Base-by-base conservation (phyloP, 2,329 filamentous ascomycete species). In the Phialocephala subalpina region DNA sequence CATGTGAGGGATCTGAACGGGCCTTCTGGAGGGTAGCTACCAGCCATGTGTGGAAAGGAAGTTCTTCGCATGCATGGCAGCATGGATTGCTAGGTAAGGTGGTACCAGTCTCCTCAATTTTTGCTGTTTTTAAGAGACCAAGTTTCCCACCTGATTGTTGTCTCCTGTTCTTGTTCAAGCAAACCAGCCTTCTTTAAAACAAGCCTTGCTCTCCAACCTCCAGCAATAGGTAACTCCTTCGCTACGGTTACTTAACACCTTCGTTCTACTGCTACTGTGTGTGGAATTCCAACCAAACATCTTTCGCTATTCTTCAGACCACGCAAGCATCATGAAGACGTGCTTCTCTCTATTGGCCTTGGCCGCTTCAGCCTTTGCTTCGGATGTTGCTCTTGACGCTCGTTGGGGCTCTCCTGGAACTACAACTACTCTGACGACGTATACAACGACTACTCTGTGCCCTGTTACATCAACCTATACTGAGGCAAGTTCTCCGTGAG, bases 181-280 rank as follows among this genome's bases (percentile, higher is more conserved):
- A 67, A 65, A 71, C 69, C 72, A 73, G 69, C 73, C 72, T 70
- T 69, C 64, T 64, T 64, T 64, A 63, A 60, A 65, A 67, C 36
- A 25, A 61, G 38, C 57, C 35, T 62, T 55, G 25, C 55, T 60
- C 53, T 68, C 68, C 70, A 72, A 62, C 70, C 72, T 71, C 69
- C 35, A 60, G 58, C 65, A 68, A 69, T 60, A 70, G 73, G 77
- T 78, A 79, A 79, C 80, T 82, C 80, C 73, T 77, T 82, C 80
- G 80, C 77, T 83, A 81, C 76, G 79, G 80, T 82, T 81, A 74
- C 71, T 76, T 74, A 75, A 72, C 33, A 72, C 70, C 64, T 65
- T 71, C 71, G 63, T 68, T 73, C 45, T 66, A 61, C 62, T 59
- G 40, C 40, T 66, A 61, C 62, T 59, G 40, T 36, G 61, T 62